Evolutionary conservation across 2,329 filamentous ascomycete species (phyloP), one percentile per base, ranked within the genome.

Genomic region (Fusarium sp.): DNA sequence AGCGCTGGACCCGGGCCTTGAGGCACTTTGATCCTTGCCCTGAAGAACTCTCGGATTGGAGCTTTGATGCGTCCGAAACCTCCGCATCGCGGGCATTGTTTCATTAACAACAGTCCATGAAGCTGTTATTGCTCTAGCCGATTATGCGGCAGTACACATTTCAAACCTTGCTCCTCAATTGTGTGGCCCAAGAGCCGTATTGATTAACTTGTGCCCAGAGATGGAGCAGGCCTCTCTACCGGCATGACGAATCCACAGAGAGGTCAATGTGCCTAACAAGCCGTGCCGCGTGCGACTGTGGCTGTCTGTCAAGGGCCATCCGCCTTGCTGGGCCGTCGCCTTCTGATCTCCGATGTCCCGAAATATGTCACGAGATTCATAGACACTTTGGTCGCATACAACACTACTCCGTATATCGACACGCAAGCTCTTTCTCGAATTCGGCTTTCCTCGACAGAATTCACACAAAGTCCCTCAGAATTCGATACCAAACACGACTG

Each of bases 1-100:
- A 74, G 71, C 64, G 68, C 57, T 55, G 60, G n/a, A 59, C n/a
- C 53, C 44, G 17, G 40, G 40, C 57, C 61, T 71, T 16, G 35
- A 72, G 64, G 61, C 55, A 31, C 59, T 46, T 53, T 71, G 36
- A 73, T 73, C 67, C 71, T 72, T 59, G 71, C 24, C 22, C 57
- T 53, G 29, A 12, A 20, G 24, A 70, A 66, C 35, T 66, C 57
- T 66, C 20, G 35, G 35, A 55, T 63, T 63, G 49, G 35, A 40
- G 46, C 33, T 62, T 40, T 38, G 42, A n/a, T 62, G 60, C 36
- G 40, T 69, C 71, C 71, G 71, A 74, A 74, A 66, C 71, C 64
- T 72, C 71, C 71, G 71, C 49, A 66, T 16, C 33, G 24, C 65
- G 61, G 17, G 46, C 46, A 36, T 51, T 62, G 60, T 63, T 58